Percentiles rank a stretch among this genome's conserved stretches.
These are phyloP conservation scores for Sporobolomyces pararoseus DNA, from an alignment of 768 basidiomycete species.

Conservation along the genomic window DNA sequence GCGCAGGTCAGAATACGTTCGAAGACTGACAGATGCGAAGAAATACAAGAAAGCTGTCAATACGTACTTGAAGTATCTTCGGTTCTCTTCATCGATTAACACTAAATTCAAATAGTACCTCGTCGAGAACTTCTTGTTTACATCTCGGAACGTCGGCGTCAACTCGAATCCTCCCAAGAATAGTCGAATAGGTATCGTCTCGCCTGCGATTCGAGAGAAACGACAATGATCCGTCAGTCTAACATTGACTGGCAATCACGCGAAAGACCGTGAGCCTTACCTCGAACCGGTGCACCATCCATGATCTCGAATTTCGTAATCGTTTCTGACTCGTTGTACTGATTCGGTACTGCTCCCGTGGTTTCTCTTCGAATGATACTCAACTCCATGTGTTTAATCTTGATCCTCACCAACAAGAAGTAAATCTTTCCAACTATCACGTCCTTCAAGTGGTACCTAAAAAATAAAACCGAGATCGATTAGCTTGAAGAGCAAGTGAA, in stretches of 20 bases:
- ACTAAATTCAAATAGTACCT: conserved; percentile 97
- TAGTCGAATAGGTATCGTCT: conserved; percentile 94
- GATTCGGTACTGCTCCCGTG: conserved; percentile 94
- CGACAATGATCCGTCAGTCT: no score
- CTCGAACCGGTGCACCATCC: conserved; percentile 97
- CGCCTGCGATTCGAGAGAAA: conserved; percentile 71
- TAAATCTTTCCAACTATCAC: conserved; percentile 99
- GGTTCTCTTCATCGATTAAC: conserved; percentile 94
- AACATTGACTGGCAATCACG: no score
- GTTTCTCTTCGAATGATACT: conserved; percentile 97
- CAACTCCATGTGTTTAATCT: conserved; percentile 98
- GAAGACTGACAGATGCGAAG: no score
- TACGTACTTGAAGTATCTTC: conserved; percentile 78
- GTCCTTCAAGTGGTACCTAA: conserved; percentile 94
- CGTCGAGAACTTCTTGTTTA: conserved; percentile 98
- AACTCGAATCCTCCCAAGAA: conserved; percentile 98
- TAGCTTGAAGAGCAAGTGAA: not conserved
- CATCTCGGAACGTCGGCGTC: conserved; percentile 96
- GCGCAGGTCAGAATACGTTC: no score
- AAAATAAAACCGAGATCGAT: not conserved
- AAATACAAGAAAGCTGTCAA: not conserved
- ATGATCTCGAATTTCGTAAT: conserved; percentile 99
- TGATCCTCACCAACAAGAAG: conserved; percentile 96
- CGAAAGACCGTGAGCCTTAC: conserved; percentile 50
- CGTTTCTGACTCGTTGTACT: conserved; percentile 97